Evolutionary conservation across 345 rosid genomes (phyloP).

Genomic region (Eutrema japonicum): DNA sequence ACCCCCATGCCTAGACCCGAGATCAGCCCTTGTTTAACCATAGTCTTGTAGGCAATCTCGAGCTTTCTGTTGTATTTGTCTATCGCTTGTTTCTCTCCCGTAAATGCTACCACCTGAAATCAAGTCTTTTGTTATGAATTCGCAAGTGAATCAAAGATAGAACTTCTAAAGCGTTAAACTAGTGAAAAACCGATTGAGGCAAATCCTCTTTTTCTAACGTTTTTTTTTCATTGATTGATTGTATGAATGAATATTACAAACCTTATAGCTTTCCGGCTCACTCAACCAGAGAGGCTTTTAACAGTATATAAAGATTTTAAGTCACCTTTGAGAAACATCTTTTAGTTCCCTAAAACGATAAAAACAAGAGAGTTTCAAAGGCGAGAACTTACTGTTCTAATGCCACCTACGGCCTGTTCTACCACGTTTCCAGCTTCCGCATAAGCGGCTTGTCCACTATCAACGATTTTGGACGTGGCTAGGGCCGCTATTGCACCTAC

Average conservation of each 20-base stretch:
- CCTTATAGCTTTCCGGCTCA: no score
- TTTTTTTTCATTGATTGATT: no score
- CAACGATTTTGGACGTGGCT: constrained; percentile 1
- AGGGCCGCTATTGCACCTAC: constrained; percentile 17
- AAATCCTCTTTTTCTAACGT: no score
- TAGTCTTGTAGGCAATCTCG: constrained; percentile 6
- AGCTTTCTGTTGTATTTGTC: constrained; percentile 16
- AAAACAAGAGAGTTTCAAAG: not conserved
- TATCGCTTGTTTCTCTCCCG: constrained; percentile 34
- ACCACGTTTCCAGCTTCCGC: constrained; percentile 31
- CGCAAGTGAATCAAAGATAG: not conserved
- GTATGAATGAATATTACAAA: no score
- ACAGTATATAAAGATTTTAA: no score
- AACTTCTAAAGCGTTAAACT: not conserved
- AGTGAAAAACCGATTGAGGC: no score
- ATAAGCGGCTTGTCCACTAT: constrained; percentile 16
- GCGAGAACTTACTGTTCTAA: constrained; percentile 31
- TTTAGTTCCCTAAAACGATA: no score
- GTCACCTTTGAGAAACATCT: no score
- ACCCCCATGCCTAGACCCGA: constrained; percentile 28
- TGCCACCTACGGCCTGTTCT: constrained; percentile 14
- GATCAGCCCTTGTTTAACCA: constrained; percentile 16
- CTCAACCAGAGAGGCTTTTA: no score
- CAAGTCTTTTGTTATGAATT: not conserved
- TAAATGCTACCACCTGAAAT: constrained; percentile 31